Evolutionary conservation across 2,329 filamentous ascomycete species (phyloP), one percentile per base, ranked within the genome.

Genomic region (Colletotrichum tamarilloi): DNA sequence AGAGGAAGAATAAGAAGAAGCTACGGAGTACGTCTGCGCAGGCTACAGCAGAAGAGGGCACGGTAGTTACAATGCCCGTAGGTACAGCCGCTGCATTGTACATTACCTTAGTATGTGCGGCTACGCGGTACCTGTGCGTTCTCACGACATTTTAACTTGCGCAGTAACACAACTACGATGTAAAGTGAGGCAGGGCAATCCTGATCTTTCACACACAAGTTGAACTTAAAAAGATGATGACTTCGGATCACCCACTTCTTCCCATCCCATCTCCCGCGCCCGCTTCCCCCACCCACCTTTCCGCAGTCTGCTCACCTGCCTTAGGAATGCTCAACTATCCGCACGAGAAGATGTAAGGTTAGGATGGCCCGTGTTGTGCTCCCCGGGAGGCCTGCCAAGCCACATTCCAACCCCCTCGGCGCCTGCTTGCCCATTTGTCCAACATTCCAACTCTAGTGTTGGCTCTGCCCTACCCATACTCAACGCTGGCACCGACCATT

Each of bases 101-200:
- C n/a, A 14, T 26, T 49, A 42, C 14, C 38, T n/a, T 8, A 11
- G 19, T 7, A 49, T 49, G 42, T 42, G 38, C 38, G 42, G 16
- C 16, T 49, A 9, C 6, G 38, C 8, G 11, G 28, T 42, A 42
- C 42, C 42, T 49, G 42, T 49, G 42, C 42, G 42, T 49, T 35
- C 38, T 42, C 35, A 58, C 49, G 32, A n/a, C 35, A 49, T n/a
- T 14, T 22, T n/a, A 22, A 14, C 32, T 35, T 56, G 32, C 46
- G 68, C 22, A 49, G 7, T 49, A 19, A 49, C 38, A 19, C 32
- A 19, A 49, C 16, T n/a, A 19, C 7, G 42, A n/a, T 4, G 42
- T n/a, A 9, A n/a, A 24, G 32, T 60, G 55, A 67, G 46, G 56
- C 63, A 60, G 46, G 68, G 56, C 56, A 35, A 67, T 71, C 49